Evolutionary conservation across 441 rosid genomes (phyloP), one percentile per base, ranked within the genome.

Genomic region (Jatropha multifida): DNA sequence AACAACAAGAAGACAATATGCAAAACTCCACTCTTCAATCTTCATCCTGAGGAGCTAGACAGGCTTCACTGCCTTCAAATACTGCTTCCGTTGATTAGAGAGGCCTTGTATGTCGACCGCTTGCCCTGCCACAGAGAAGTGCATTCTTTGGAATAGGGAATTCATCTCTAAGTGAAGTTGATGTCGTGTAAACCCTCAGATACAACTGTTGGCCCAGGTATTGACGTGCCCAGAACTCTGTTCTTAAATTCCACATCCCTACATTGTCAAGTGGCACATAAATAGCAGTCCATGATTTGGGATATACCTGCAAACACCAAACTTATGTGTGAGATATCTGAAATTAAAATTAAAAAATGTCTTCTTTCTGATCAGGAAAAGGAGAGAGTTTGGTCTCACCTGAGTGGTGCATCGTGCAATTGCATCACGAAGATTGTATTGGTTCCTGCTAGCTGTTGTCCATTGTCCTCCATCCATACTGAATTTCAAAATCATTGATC

Each of bases 391-490:
- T 14, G 32, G 70, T 69, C 81, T 89, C 69, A 91, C 98, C 90
- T 94, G 99, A 42, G 76, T 79, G 10, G 97, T 95, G 85, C 84
- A 80, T 54, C 99, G 89, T 0, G 92, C 71, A 80, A 93, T 83
- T 55, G 84, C 98, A 74, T 95, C 99, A 0, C 96, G 91, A 55
- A 95, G 94, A 78, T 95, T 95, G 86, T 95, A 95, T 55, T 80
- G 79, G 40, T 82, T 65, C 85, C 96, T 86, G 79, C 98, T 92
- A 40, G 80, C 86, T 20, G 88, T 7, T n/a, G 87, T 79, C 99
- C 98, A 95, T 40, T 86, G 87, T 65, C 98, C 99, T 64, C 97
- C 99, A 73, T 93, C 99, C 98, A 95, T 93, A 4, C 99, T 95
- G 85, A 79, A 86, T 78, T 76, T 67, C 2, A 37, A 26, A 44